Conservation (phyloP, 179 eudicot genomes). For the Heliamphora pulchella region DNA sequence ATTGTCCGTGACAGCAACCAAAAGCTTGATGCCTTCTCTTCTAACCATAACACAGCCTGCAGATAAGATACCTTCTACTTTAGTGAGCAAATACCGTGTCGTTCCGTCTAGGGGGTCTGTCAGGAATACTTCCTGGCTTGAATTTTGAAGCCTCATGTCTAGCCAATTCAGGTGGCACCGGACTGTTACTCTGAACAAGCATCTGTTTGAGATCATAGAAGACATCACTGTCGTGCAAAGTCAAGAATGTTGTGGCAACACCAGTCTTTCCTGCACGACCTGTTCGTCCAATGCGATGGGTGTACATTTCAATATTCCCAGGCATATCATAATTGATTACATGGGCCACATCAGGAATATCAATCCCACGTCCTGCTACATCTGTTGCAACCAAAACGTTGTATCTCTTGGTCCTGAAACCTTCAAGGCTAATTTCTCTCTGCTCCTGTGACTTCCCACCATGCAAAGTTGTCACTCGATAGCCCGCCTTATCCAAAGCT, state of each 20-base stretch:
- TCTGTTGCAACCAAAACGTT: constrained; percentile 85
- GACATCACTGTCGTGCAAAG: constrained; percentile 62
- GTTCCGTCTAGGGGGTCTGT: constrained; percentile 73
- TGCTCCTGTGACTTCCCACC: constrained; percentile 77
- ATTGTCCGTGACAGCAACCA: background rate
- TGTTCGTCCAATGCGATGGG: constrained; percentile 85
- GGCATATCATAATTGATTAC: constrained; percentile 87
- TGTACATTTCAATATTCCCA: constrained; percentile 74
- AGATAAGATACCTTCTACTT: background rate
- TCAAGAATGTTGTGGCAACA: constrained; percentile 75
- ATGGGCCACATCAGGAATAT: constrained; percentile 87
- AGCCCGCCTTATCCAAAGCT: constrained; percentile 58
- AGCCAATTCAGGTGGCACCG: constrained; percentile 80
- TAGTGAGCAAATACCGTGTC: constrained; percentile 68
- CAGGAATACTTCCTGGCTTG: constrained; percentile 67
- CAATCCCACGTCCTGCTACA: constrained; percentile 96
- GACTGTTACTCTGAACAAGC: constrained; percentile 73
- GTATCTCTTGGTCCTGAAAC: constrained; percentile 83
- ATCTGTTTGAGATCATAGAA: constrained; percentile 85
- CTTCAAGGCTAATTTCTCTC: constrained; percentile 86
- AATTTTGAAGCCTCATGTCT: constrained; percentile 82
- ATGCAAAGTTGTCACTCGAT: constrained; percentile 70
- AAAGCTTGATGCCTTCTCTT: background rate
- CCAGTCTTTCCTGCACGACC: constrained; percentile 94
- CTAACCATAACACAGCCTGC: background rate